These are phyloP conservation scores for Tuber indicum DNA, from an alignment of 495 filamentous ascomycete species.

Conservation along the genomic window DNA sequence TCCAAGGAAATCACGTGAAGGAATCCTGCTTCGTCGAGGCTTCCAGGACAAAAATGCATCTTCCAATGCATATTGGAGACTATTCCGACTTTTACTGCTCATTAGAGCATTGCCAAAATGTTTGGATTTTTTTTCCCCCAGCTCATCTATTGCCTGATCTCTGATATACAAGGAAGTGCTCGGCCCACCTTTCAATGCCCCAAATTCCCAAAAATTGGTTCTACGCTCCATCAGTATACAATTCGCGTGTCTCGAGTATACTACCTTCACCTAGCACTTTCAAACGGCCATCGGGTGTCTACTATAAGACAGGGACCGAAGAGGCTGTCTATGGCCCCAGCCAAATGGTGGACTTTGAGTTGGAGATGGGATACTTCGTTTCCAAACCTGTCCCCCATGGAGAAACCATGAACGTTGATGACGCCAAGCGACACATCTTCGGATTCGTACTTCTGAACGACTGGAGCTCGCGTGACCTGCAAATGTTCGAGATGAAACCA, in stretches of 20 bases:
- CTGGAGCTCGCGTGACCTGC: constrained; percentile 77
- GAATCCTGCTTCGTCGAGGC: constrained; percentile 50
- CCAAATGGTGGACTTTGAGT: constrained; percentile 69
- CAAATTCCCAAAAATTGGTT: constrained; percentile 74
- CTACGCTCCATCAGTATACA: constrained; percentile 79
- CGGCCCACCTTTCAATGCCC: constrained; percentile 68
- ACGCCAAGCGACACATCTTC: constrained; percentile 72
- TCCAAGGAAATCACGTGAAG: constrained; percentile 59
- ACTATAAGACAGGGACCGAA: constrained; percentile 48
- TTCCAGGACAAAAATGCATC: constrained; percentile 52
- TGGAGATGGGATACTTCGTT: constrained; percentile 79
- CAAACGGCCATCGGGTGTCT: constrained; percentile 66
- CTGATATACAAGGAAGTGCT: constrained; percentile 29
- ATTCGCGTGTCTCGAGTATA: constrained; percentile 70
- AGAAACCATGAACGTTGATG: constrained; percentile 54
- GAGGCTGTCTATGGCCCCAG: constrained; percentile 58
- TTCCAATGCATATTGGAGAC: constrained; percentile 82
- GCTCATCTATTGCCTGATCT: not conserved
- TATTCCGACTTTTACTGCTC: constrained; percentile 97
- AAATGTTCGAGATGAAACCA: constrained; percentile 78
- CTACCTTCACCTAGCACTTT: constrained; percentile 70
- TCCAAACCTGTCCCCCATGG: constrained; percentile 59
- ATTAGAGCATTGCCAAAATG: constrained; percentile 72
- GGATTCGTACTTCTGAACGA: constrained; percentile 85
- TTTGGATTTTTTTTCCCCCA: not conserved